Conservation (phyloP, 495 filamentous ascomycete species). For the Talaromyces trachyspermus region DNA sequence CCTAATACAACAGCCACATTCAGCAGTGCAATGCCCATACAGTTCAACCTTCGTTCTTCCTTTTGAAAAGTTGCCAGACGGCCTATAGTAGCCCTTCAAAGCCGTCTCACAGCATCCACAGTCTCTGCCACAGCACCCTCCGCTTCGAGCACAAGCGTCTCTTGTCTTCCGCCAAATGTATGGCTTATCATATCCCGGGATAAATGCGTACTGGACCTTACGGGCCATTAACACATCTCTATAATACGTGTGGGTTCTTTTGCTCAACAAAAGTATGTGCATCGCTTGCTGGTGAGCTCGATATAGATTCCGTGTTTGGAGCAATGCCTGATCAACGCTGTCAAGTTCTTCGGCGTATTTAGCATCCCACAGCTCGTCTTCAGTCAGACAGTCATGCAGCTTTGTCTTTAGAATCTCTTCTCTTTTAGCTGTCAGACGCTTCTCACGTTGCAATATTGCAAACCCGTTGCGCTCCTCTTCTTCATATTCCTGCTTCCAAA, state of each 20-base stretch:
- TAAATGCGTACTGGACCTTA: slow-evolving; percentile 2
- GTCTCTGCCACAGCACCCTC: slow-evolving; percentile 1
- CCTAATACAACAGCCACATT: slow-evolving; percentile 4
- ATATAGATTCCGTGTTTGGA: not conserved
- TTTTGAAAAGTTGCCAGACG: slow-evolving; percentile 2
- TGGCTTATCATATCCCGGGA: slow-evolving; percentile 6
- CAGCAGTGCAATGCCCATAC: slow-evolving; percentile 7
- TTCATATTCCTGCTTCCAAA: slow-evolving; percentile 4
- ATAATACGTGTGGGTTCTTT: slow-evolving; percentile 4
- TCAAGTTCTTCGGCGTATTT: slow-evolving; percentile 1
- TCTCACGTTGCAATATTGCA: slow-evolving; percentile 6
- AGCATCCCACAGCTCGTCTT: slow-evolving; percentile 3
- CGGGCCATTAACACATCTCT: slow-evolving; percentile 5
- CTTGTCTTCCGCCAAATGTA: slow-evolving; percentile 6
- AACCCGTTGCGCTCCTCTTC: slow-evolving; percentile 1
- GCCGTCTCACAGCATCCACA: slow-evolving; percentile 5
- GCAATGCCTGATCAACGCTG: not conserved
- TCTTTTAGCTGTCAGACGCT: not conserved
- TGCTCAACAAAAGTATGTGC: not conserved
- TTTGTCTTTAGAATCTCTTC: slow-evolving; percentile 3
- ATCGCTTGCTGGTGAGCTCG: slow-evolving; percentile 4
- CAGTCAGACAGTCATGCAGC: not conserved
- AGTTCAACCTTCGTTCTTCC: slow-evolving; percentile 4
- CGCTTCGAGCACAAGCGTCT: slow-evolving; percentile 6
- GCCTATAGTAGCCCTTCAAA: slow-evolving; percentile 1